phyloP scores from a whole-genome alignment of 441 rosid species.

The Theobroma grandiflorum region DNA sequence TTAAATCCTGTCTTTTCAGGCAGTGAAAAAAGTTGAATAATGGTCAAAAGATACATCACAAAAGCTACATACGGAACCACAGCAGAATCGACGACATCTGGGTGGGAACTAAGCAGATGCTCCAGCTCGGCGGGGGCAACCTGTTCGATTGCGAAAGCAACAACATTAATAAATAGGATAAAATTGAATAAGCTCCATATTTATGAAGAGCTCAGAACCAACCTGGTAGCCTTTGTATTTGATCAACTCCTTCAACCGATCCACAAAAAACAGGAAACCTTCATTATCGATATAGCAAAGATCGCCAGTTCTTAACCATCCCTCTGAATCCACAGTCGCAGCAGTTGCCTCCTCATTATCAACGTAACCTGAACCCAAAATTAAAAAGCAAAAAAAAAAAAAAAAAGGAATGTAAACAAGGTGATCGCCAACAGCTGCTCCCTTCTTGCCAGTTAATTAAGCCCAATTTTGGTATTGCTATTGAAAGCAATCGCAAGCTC shows the following conservation, averaged over 20 bases:
- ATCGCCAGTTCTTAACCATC: conserved; percentile 73
- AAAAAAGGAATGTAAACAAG: background rate
- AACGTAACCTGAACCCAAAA: conserved; percentile 50
- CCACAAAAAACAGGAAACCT: conserved; percentile 65
- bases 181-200: background rate
- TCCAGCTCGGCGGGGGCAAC: conserved; percentile 69
- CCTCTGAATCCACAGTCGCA: conserved; percentile 50
- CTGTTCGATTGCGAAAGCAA: conserved; percentile 29
- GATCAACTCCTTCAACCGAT: conserved; percentile 65
- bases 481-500: too few relatives aligned
- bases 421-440: too few relatives aligned
- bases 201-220: background rate
- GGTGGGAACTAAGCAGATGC: conserved; percentile 57
- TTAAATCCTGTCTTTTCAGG: background rate
- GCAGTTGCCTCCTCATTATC: conserved; percentile 61
- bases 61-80: conserved; percentile 53
- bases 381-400: background rate
- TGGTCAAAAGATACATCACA: background rate
- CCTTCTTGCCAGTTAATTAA: background rate
- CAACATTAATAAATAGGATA: background rate
- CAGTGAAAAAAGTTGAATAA: background rate
- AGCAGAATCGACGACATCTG: conserved; percentile 60
- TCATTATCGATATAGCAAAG: conserved; percentile 60
- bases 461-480: too few relatives aligned
- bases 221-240: conserved; percentile 74